These are phyloP conservation scores for Taiozyma sp. DNA, from an alignment of 1,139 yeast species.

Conservation along the genomic window DNA sequence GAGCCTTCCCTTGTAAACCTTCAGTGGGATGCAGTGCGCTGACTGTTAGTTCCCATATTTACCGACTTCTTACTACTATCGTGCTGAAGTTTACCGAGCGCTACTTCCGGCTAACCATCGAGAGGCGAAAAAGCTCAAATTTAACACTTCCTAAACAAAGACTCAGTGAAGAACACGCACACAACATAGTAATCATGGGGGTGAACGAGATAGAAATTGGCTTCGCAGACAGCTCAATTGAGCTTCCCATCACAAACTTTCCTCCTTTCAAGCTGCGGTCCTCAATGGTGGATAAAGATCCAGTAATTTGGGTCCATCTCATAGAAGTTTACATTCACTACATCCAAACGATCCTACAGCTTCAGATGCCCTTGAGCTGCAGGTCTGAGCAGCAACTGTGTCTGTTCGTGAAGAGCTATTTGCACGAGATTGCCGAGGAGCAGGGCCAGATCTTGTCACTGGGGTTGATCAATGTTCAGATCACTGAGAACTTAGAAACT, in stretches of 20 bases:
- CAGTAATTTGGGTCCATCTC: conserved; percentile 75
- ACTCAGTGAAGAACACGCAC: neutral
- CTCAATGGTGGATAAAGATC: conserved; percentile 72
- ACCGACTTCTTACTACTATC: neutral
- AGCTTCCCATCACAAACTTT: conserved; percentile 60
- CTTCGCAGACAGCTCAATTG: conserved; percentile 15
- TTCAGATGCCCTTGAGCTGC: conserved; percentile 35
- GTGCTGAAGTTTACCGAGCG: neutral
- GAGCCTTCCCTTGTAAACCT: too few species aligned
- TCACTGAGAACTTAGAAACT: conserved; percentile 43
- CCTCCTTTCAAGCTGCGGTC: conserved; percentile 74
- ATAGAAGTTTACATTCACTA: conserved; percentile 58
- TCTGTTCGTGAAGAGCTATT: conserved; percentile 48
- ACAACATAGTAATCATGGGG: neutral
- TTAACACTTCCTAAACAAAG: neutral
- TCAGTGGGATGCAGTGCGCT: too few species aligned
- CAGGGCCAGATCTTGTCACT: conserved; percentile 55
- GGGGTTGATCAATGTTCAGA: conserved; percentile 69
- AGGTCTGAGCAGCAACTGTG: conserved; percentile 57
- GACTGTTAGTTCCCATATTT: neutral
- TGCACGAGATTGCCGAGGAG: conserved; percentile 59
- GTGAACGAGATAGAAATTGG: conserved; percentile 3
- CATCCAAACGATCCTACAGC: conserved; percentile 30
- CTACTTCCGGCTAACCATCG: neutral
- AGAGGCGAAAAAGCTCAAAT: neutral